Base-by-base conservation (phyloP, 2,329 filamentous ascomycete species). In the Sporothrix inflata region DNA sequence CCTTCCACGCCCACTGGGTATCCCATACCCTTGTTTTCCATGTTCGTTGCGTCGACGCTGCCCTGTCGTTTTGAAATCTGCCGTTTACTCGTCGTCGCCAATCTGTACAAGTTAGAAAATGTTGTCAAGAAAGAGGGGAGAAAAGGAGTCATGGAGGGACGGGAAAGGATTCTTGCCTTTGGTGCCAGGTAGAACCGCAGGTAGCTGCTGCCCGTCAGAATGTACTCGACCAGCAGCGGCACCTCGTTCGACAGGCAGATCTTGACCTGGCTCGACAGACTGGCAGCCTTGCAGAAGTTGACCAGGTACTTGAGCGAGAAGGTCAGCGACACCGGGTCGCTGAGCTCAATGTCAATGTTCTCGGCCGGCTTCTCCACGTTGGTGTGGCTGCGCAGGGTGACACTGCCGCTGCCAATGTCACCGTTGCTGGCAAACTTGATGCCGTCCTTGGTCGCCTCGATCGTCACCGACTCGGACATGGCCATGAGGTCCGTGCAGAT, bases 261-360 rank as follows among this genome's bases (percentile, higher is more conserved):
- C 85, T 92, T 96, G 83, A 99, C 97, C 76, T 88, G 87, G 77
- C 83, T 85, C 51, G 94, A 95, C 74, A 99, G 86, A 70, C 90
- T 91, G 75, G 94, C 92, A 45, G 97, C 97, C 86, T 99, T 99
- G 92, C 96, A 98, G 86, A 99, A 99, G 89, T 98, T 98, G 87
- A 97, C 93, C 3, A 99, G 91, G 85, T 99, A 99, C 86, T 99
- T 99, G 79, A 99, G 92, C 45, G 96, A 98, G 86, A 99, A 99
- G 67, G 95, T 98, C 75, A 99, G 89, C 47, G 93, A 88, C 74
- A 99, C 96, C 69, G 96, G 94, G 85, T 99, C 97, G 51, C 90
- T 92, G 74, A 99, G 90, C 80, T 94, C 90, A 82, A 99, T 98
- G 76, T 93, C 89, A 78, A 98, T 92, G 79, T 94, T 93, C 80